These are phyloP conservation scores for Exophiala viscosa DNA, from an alignment of 2,329 filamentous ascomycete genomes.

Conservation along the genomic window DNA sequence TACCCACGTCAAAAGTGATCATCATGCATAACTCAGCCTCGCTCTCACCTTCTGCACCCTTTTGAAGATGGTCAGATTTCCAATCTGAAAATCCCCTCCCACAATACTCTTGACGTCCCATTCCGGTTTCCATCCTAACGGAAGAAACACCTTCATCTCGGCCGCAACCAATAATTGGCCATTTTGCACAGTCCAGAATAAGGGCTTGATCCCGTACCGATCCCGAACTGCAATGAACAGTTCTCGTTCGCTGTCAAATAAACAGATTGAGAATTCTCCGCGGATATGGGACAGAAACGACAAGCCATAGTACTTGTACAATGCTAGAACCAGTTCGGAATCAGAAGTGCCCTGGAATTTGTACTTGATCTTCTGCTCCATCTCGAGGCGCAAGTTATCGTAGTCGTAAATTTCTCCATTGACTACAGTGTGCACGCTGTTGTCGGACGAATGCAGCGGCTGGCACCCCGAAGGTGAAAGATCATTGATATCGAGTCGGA, in stretches of 20 bases:
- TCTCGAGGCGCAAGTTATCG: conserved; percentile 41
- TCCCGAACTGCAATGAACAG: conserved; percentile 50
- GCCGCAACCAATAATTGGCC: conserved; percentile 47
- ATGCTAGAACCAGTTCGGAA: conserved; percentile 52
- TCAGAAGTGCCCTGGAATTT: conserved; percentile 48
- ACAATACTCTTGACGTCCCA: conserved; percentile 51
- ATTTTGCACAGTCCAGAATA: conserved; percentile 48
- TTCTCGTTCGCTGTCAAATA: conserved; percentile 47
- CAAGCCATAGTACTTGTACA: conserved; percentile 50
- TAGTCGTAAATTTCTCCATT: conserved; percentile 60
- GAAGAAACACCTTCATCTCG: conserved; percentile 54
- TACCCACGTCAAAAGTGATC: background rate
- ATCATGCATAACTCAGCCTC: background rate
- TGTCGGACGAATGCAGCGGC: conserved; percentile 42
- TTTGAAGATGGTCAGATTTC: conserved; percentile 49
- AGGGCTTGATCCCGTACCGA: conserved; percentile 53
- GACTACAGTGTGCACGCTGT: conserved; percentile 53
- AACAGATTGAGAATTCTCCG: conserved; percentile 54
- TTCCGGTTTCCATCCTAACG: conserved; percentile 50
- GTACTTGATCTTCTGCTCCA: conserved; percentile 38
- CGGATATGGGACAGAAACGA: conserved; percentile 47
- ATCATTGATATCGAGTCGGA: conserved; percentile 54
- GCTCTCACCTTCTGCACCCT: conserved; percentile 42
- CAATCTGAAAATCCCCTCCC: conserved; percentile 44
- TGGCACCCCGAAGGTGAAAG: conserved; percentile 47